A percentile compares a stretch with the other conserved stretches of the same genome.
Conservation (phyloP, 495 filamentous ascomycete species). For the Opeltia flavorubescens region DNA sequence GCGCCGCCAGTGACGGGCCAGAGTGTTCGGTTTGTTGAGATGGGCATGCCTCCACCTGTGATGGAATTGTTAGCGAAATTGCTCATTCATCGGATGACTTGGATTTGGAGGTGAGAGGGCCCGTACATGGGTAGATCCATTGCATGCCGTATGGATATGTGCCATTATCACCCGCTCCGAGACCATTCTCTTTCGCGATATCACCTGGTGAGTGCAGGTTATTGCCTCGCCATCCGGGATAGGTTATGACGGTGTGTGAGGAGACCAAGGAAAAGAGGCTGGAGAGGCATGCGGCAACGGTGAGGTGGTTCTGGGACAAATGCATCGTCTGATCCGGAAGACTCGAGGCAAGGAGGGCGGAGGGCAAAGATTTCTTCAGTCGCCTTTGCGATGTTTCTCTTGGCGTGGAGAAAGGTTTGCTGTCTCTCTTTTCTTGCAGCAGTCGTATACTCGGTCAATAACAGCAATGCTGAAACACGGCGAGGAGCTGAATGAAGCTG, state of each 20-base stretch:
- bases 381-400: not conserved
- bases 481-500: not conserved
- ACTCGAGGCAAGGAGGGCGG: not conserved
- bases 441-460: not conserved
- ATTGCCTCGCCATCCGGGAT: constrained; percentile 89
- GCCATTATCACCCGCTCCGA: constrained; percentile 30
- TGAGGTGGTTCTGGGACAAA: constrained; percentile 3
- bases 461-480: constrained; percentile 1
- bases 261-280: constrained; percentile 38
- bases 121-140: constrained; percentile 96
- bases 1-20: constrained; percentile 86
- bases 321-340: not conserved
- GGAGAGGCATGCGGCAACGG: constrained; percentile 20
- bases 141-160: constrained; percentile 85
- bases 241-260: constrained; percentile 81
- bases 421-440: not conserved
- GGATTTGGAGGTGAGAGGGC: not conserved
- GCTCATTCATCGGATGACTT: not conserved
- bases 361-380: not conserved
- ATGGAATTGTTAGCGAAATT: not conserved
- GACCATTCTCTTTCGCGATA: constrained; percentile 26
- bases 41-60: constrained; percentile 71
- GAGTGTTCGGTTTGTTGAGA: constrained; percentile 70
- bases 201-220: constrained; percentile 70
- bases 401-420: not conserved